Percentiles rank a stretch among this genome's conserved stretches.
Conservation (phyloP, 306 rosid species). For the Myrica gale region DNA sequence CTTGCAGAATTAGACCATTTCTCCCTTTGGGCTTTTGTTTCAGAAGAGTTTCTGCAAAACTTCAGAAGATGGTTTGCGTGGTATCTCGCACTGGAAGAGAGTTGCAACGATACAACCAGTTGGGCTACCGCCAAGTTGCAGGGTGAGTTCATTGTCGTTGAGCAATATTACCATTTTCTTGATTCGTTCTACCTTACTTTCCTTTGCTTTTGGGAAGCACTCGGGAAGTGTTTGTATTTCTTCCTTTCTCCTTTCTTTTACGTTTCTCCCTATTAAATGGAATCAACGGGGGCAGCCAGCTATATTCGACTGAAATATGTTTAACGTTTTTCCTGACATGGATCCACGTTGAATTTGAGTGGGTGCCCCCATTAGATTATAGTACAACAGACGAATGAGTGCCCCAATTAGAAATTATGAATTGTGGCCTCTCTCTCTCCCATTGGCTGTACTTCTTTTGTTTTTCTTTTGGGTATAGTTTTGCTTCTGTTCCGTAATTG, state of each 20-base stretch:
- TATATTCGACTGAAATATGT: background rate
- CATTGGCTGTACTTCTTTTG: background rate
- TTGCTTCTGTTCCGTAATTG: background rate
- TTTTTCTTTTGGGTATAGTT: background rate
- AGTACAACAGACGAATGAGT: too few relatives aligned
- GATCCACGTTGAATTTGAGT: background rate
- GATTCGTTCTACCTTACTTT: background rate
- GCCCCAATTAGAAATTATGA: background rate
- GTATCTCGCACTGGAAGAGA: conserved; percentile 88
- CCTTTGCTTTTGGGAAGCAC: background rate
- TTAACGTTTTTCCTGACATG: background rate
- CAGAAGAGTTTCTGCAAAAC: background rate
- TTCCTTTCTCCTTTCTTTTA: background rate
- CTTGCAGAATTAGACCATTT: background rate
- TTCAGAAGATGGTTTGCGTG: conserved; percentile 58
- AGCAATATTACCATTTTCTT: background rate
- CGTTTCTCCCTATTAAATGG: background rate
- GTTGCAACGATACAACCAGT: conserved; percentile 72
- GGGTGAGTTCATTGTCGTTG: conserved; percentile 49
- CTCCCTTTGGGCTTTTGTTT: background rate
- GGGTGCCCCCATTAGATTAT: background rate
- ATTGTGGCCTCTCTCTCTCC: background rate
- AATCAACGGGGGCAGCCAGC: background rate
- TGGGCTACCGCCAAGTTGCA: conserved; percentile 96
- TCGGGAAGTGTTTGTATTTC: background rate